Evolutionary conservation across 116 monocot genomes (phyloP).

Genomic region (Zostera marina): DNA sequence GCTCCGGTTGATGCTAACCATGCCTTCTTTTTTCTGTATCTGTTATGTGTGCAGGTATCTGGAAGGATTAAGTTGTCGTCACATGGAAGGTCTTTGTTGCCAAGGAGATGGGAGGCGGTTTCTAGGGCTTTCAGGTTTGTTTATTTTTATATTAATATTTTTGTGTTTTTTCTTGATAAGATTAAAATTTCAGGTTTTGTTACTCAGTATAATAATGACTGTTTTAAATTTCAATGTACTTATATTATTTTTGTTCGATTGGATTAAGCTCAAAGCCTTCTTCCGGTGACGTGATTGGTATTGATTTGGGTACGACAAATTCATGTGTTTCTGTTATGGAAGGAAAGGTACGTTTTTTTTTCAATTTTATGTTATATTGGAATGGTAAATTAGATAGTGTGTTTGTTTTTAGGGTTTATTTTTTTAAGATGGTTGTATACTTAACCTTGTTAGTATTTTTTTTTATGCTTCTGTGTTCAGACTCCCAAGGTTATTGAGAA

Average conservation of each 20-base stretch:
- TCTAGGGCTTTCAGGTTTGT: slow-evolving; percentile 5
- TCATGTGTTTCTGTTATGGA: slow-evolving; percentile 26
- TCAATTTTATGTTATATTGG: neutral
- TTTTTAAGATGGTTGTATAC: neutral
- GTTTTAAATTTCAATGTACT: too few species aligned
- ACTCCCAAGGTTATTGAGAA: slow-evolving; percentile 30
- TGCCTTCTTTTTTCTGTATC: neutral
- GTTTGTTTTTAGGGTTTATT: too few species aligned
- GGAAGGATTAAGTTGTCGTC: neutral
- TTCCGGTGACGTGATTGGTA: slow-evolving; percentile 15
- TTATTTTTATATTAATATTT: neutral
- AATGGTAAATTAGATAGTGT: too few species aligned
- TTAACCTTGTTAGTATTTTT: neutral
- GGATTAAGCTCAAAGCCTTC: slow-evolving; percentile 12
- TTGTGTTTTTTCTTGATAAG: slow-evolving; percentile 1
- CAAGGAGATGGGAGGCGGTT: slow-evolving; percentile 1
- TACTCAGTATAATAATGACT: too few species aligned
- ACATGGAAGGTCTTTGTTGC: neutral
- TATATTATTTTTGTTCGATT: neutral
- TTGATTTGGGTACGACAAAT: slow-evolving; percentile 28
- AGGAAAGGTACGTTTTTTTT: slow-evolving; percentile 11
- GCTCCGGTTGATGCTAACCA: neutral
- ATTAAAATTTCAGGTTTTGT: too few species aligned
- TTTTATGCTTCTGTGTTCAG: slow-evolving; percentile 4
- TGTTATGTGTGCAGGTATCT: neutral